Conservation (phyloP, 164 flowering plant genomes). For the Buxus sempervirens region DNA sequence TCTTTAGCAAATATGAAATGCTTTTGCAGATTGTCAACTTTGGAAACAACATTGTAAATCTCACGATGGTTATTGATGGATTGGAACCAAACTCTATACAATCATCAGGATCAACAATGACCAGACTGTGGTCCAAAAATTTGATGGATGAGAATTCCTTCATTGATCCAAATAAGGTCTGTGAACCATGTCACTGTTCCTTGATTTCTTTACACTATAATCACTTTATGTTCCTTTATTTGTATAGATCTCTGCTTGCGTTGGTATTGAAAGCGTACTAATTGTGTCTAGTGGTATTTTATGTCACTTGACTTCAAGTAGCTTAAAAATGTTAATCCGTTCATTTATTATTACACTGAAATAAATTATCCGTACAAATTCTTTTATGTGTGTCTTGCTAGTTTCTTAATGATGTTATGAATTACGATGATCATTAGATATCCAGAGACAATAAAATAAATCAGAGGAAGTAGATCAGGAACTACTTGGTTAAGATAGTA, state of each 20-base stretch:
- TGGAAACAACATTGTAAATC: conserved; percentile 45
- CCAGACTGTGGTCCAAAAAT: conserved; percentile 51
- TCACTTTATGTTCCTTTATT: not conserved
- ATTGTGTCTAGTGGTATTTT: not conserved
- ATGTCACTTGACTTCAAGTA: not conserved
- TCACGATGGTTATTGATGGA: conserved; percentile 51
- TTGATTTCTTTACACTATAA: not conserved
- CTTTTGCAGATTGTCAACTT: conserved; percentile 74
- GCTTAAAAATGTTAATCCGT: not conserved
- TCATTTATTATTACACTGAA: not conserved
- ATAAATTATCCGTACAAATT: no score
- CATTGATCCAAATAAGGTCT: conserved; percentile 60
- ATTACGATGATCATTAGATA: not conserved
- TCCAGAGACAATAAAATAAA: not conserved
- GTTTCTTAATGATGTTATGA: not conserved
- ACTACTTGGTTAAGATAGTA: not conserved
- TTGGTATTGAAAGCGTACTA: not conserved
- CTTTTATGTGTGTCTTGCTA: not conserved
- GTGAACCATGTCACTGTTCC: not conserved
- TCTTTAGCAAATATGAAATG: not conserved
- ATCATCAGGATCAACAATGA: conserved; percentile 44
- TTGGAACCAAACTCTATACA: conserved; percentile 34
- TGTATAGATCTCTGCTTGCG: no score
- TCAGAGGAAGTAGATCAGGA: not conserved
- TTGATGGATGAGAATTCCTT: conserved; percentile 87